A percentile compares a stretch with the other conserved stretches of the same genome.
These are phyloP conservation scores for Wickerhamomyces queroliae DNA, from an alignment of 805 yeast genomes.

Conservation along the genomic window DNA sequence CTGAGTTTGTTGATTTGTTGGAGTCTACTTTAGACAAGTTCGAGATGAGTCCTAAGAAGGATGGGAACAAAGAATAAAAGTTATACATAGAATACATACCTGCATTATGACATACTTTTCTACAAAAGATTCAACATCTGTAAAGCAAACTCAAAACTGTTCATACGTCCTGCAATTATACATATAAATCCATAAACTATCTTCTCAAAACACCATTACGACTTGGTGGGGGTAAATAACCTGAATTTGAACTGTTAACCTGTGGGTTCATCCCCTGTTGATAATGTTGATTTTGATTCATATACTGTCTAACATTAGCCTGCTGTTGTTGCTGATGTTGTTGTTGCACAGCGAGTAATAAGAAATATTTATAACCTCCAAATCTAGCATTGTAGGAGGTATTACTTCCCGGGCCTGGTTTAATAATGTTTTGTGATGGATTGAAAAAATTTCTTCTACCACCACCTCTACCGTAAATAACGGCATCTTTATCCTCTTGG, in stretches of 20 bases:
- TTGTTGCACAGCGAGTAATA: slow-evolving; percentile 15
- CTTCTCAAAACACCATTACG: slow-evolving; percentile 21
- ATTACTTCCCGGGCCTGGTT: slow-evolving; percentile 44
- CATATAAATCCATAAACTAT: not conserved
- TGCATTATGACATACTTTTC: too few species aligned
- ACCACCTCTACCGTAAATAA: slow-evolving; percentile 41
- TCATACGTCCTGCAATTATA: not conserved
- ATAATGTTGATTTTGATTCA: slow-evolving; percentile 9
- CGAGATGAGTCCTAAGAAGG: too few species aligned
- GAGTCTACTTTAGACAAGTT: not conserved
- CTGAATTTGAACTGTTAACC: not conserved
- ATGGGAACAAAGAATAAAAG: too few species aligned
- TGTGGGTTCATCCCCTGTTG: not conserved
- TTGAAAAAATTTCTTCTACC: slow-evolving; percentile 26
- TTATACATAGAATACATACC: too few species aligned
- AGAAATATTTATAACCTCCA: slow-evolving; percentile 46
- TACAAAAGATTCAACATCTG: not conserved
- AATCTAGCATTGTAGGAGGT: slow-evolving; percentile 39
- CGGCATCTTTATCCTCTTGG: slow-evolving; percentile 60
- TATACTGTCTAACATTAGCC: slow-evolving; percentile 8
- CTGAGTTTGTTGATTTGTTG: not conserved
- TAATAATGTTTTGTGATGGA: slow-evolving; percentile 31
- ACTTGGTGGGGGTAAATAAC: slow-evolving; percentile 16
- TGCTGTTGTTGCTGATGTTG: slow-evolving; percentile 12
- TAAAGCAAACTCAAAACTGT: not conserved